Conservation (phyloP, 441 rosid genomes). For the Aquilaria agallochum region DNA sequence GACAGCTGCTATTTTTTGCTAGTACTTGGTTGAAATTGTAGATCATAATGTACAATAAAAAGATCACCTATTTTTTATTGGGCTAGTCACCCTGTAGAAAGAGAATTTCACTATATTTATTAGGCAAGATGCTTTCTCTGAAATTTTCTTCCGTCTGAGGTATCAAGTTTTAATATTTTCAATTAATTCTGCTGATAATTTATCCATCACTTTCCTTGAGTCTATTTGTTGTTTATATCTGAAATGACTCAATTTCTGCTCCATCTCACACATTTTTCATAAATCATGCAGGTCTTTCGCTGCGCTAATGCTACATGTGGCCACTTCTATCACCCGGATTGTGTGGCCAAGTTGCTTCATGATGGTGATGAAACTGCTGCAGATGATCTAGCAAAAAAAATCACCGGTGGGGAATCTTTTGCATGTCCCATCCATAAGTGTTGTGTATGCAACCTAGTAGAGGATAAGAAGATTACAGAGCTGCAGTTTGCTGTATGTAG, state of each 20-base stretch:
- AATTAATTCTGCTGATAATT: too few relatives aligned
- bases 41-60: too few relatives aligned
- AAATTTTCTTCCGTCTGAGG: too few relatives aligned
- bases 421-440: constrained; percentile 92
- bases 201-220: too few relatives aligned
- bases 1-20: too few relatives aligned
- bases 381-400: constrained; percentile 46
- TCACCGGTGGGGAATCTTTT: constrained; percentile 58
- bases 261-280: constrained; percentile 7
- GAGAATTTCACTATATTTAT: too few relatives aligned
- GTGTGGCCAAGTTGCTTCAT: constrained; percentile 62
- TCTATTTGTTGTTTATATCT: not conserved
- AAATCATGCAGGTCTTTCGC: constrained; percentile 54
- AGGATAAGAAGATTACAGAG: constrained; percentile 51
- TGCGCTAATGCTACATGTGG: constrained; percentile 92
- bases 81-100: too few relatives aligned
- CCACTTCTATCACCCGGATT: constrained; percentile 79
- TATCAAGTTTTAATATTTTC: too few relatives aligned
- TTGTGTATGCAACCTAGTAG: constrained; percentile 60
- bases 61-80: too few relatives aligned
- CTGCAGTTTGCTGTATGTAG: constrained; percentile 91
- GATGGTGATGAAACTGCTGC: constrained; percentile 52
- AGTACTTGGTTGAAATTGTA: too few relatives aligned
- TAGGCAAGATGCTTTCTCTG: too few relatives aligned
- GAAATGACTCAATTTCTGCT: constrained; percentile 11